Base-by-base conservation (phyloP, 495 filamentous ascomycete species). In the Annulohypoxylon stygium region DNA sequence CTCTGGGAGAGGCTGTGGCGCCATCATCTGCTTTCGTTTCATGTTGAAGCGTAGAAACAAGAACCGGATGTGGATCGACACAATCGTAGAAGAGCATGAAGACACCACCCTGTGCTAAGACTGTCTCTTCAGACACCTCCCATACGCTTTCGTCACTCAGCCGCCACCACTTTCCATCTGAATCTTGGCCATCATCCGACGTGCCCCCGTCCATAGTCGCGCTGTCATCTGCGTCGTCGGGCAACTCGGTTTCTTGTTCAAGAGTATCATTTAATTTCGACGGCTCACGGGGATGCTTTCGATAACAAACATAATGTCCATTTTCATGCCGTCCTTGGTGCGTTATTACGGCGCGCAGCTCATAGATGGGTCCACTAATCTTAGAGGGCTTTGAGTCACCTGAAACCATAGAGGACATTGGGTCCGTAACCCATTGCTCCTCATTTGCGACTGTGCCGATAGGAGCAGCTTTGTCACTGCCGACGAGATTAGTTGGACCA, bases 71-170 rank as follows among this genome's bases (percentile, higher is more conserved):
- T n/a, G 80, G 76, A 48, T 85, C 81, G n/a, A 89, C 76, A 33
- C 83, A 84, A 76, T 99, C 96, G 75, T 98, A 99, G 81, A 99
- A 98, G 8, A 98, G 85, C 95, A 99, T 98, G 75, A 98, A 98
- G 0, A 92, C 95, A 12, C 92, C 94, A n/a, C 90, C 88, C 74
- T 95, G 93, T 1, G 81, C 83, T 60, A 97, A 85, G 0, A 96
- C 95, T 36, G 85, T 85, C 11, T 86, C 83, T 80, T 97, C 94
- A 18, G 86, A 85, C 60, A 93, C 93, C 71, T 87, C 86, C 67
- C 82, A 86, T 8, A 97, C 94, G 63, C 92, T 89, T 50, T 97
- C 92, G 76, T 97, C 94, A 78, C 93, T 97, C 14, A 97, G 82
- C 11, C 91, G 84, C 89, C 92, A 97, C 94, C 94, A 97, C 18